Evolutionary conservation across 192 early-diverging fungal genomes (phyloP), one percentile per base, ranked within the genome.

Genomic region (Coemansia sp.): DNA sequence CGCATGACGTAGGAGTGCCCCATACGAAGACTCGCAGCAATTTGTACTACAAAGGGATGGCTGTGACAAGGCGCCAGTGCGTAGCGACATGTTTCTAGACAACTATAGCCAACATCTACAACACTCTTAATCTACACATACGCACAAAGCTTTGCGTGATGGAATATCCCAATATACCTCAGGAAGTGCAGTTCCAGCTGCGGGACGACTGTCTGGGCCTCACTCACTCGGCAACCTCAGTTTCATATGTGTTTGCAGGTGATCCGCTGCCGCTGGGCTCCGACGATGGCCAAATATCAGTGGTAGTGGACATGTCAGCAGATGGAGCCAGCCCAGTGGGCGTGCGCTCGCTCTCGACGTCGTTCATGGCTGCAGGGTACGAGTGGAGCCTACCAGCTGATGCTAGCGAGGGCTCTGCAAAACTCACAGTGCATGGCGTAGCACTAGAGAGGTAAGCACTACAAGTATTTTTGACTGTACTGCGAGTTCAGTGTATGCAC

Each of bases 291-390:
- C 53, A 60, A 11, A 31, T 71, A 38, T 57, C 73, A 3, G 46
- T 83, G 3, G 62, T 83, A 11, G 81, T 83, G 4, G 72, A 83
- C 36, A 78, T 83, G 73, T 70, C 81, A 1, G 47, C 44, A 4
- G 68, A 78, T 27, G 76, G 76, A 34, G 46, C 38, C 16, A 10
- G 20, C 6, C 76, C 76, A 2, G 67, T 68, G 11, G 57, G 52
- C 5, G 76, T 68, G 12, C 64, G 50, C 39, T 83, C 81, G 40
- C 38, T 83, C 24, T 70, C 81, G 5, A 70, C 81, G 24, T 62
- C 66, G 33, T 78, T 83, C 7, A 74, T 75, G 61, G 76, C 78
- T 1, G 64, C 81, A 8, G 76, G 62, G n/a, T 78, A 69, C 53
- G 65, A 71, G n/a, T 83, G 81, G 81, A 62, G 41, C 10, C 57